phyloP scores from a whole-genome alignment of 2,329 filamentous ascomycete species.

The Metarhizium sp. region DNA sequence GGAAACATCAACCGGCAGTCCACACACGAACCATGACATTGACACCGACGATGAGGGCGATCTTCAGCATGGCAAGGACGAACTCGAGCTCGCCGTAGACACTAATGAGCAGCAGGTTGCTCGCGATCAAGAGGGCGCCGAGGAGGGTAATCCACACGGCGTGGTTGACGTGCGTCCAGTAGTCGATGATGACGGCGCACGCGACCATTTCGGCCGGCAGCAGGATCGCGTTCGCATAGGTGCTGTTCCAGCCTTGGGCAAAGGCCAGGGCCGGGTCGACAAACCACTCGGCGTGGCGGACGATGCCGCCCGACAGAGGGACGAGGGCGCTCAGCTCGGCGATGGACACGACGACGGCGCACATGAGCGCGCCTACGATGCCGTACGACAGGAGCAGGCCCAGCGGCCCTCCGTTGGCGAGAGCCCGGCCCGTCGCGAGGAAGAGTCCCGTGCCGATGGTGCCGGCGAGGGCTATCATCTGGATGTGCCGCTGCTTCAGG shows the following conservation, averaged over 20 bases:
- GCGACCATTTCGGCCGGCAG: conserved; percentile 46
- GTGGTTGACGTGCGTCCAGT: conserved; percentile 29
- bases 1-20: too few species aligned
- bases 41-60: conserved; percentile 50
- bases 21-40: conserved; percentile 43
- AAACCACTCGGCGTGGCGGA: conserved; percentile 51
- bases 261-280: conserved; percentile 46
- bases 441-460: conserved; percentile 55
- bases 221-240: conserved; percentile 37
- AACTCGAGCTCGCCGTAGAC: conserved; percentile 54
- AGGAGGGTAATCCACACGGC: conserved; percentile 49
- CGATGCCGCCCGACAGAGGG: conserved; percentile 54
- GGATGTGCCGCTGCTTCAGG: conserved; percentile 30
- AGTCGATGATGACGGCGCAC: conserved; percentile 43
- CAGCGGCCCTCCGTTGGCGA: conserved; percentile 52
- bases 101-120: conserved; percentile 47
- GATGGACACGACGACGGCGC: conserved; percentile 42
- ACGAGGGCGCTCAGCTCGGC: conserved; percentile 51
- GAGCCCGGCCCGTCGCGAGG: conserved; percentile 54
- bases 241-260: conserved; percentile 45
- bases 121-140: conserved; percentile 37
- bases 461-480: conserved; percentile 41
- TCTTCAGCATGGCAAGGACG: conserved; percentile 46
- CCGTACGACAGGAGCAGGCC: conserved; percentile 36
- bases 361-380: conserved; percentile 44